Base-by-base conservation (phyloP, 208 protist species). In the Jaenimonas drosophilae region DNA sequence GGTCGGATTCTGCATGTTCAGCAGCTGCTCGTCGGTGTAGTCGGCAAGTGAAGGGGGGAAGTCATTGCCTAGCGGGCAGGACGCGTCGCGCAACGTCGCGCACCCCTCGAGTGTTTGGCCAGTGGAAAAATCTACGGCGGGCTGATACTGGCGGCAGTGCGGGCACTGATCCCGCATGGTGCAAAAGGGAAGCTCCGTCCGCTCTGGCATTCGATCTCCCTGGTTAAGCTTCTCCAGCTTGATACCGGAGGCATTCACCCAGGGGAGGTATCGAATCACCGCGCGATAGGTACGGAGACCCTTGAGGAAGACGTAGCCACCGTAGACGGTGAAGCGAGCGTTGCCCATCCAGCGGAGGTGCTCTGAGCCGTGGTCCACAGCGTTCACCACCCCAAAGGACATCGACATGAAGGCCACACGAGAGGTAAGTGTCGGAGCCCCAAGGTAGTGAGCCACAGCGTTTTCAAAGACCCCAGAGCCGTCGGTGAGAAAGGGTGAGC, bases 271-370 rank as follows among this genome's bases (percentile, higher is more conserved):
- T 26, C 84, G 76, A 38, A 93, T 40, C 6, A 59, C 59, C 0
- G 57, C 66, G 12, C 26, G 34, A 68, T 93, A 89, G 23, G 48
- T 33, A 17, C 47, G 50, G 20, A 85, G 33, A 7, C 84, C 84
- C n/a, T 40, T 31, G 19, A 93, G 17, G 12, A 93, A 39, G 21
- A 64, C 29, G 52, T 77, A 86, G 34, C 61, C 66, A 27, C 69
- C 73, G 51, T 88, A 89, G 4, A 81, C 67, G 17, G 75, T 52
- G 44, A 93, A 93, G 29, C 84, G 84, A 1, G 50, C 42, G 47
- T 88, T 88, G 43, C 84, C 79, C 79, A 93, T 83, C 71, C 79
- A 93, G 14, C 84, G 72, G 36, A 93, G 48, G 44, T 76, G 62
- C 67, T 93, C 84, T 12, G 68, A 81, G 42, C 84, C 84, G 41